Percentiles rank a stretch among this genome's conserved stretches.
phyloP scores from a whole-genome alignment of 805 yeast genomes.

The Zygoascus biomembranicola region DNA sequence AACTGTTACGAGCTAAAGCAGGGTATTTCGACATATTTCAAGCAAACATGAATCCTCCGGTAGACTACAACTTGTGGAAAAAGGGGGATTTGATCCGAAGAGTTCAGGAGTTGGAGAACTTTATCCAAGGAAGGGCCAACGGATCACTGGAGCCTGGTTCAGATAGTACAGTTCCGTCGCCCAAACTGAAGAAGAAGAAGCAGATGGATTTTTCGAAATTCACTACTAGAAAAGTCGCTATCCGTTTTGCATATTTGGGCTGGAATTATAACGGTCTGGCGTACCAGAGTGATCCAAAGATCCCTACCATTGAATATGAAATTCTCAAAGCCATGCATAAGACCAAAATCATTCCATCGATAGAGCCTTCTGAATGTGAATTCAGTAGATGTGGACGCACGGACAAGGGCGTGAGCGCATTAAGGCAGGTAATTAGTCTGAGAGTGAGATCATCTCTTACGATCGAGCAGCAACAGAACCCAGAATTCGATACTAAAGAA shows the following conservation, averaged over 20 bases:
- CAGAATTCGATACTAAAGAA: conserved; percentile 55
- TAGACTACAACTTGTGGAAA: conserved; percentile 51
- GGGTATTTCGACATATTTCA: not conserved
- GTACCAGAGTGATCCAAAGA: conserved; percentile 57
- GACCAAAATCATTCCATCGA: conserved; percentile 51
- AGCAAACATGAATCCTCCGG: not conserved
- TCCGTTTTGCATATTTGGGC: conserved; percentile 78
- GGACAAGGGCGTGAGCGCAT: conserved; percentile 93
- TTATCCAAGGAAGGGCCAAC: conserved; percentile 8
- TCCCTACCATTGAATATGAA: conserved; percentile 80
- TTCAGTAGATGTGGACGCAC: conserved; percentile 94
- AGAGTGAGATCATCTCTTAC: conserved; percentile 61
- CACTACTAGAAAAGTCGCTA: conserved; percentile 60
- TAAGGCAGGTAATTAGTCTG: conserved; percentile 87
- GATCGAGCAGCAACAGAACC: conserved; percentile 51
- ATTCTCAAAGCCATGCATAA: conserved; percentile 63
- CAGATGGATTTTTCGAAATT: conserved; percentile 59
- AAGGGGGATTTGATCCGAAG: conserved; percentile 53
- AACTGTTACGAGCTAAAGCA: not conserved
- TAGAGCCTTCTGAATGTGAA: conserved; percentile 52
- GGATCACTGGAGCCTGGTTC: conserved; percentile 5
- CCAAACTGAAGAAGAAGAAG: conserved; percentile 30
- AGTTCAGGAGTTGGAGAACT: conserved; percentile 47
- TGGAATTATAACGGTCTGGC: conserved; percentile 94
- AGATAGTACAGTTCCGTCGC: not conserved